Evolutionary conservation across 2,329 filamentous ascomycete genomes (phyloP), one percentile per base, ranked within the genome.

Genomic region (Samsoniella hepiali): DNA sequence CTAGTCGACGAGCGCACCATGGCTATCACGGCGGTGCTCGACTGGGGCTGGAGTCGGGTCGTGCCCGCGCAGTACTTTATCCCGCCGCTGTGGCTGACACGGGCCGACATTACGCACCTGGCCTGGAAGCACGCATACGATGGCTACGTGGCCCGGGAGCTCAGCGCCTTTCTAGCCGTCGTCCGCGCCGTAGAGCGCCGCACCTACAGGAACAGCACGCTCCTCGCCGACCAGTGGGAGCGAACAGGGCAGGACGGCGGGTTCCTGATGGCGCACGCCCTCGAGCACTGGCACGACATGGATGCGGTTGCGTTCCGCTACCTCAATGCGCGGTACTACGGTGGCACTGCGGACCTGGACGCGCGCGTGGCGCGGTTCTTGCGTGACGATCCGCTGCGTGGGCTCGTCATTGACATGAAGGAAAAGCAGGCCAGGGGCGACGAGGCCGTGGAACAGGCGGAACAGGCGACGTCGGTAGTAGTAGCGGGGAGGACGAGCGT

Each of bases 311-410:
- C 63, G 15, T 60, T 61, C 27, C 49, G 57, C 5, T 64, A 75
- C 55, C 73, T 75, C 64, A 72, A 74, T 38, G 68, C 62, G 56
- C 58, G 58, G 3, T 53, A 61, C n/a, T 61, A 61, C 17, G 58
- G 58, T 27, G 58, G 58, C 27, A 61, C 58, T 29, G 15, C 58
- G 36, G 58, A 53, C 38, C 7, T 61, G 36, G 58, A 61, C 2
- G 58, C 27, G 2, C 58, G 58, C 31, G 31, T 61, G n/a, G 31
- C 32, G 29, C 47, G 49, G 11, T 61, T 61, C 29, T 11, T 61
- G 36, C 36, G 22, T 10, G 49, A 53, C n/a, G 58, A 61, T 34
- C 58, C 58, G 49, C 38, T 61, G 38, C 47, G 58, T 5, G 45
- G 29, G 9, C 58, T 61, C 9, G 58, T 61, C 8, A 44, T 61